These are phyloP conservation scores for Nannochloris sp. DNA, from an alignment of 139 green algal species.

Conservation along the genomic window DNA sequence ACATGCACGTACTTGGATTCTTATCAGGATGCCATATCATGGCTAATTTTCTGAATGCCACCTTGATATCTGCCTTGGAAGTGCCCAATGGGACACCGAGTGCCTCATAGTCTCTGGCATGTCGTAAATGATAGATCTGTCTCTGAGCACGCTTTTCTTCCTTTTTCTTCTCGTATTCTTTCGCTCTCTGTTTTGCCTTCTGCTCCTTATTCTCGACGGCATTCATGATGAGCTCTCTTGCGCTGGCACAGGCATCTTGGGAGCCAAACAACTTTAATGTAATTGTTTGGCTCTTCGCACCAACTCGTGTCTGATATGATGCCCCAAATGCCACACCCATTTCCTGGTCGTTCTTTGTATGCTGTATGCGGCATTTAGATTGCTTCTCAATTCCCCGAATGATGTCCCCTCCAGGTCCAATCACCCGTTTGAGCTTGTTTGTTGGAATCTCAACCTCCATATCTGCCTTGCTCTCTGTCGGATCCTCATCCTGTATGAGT, in stretches of 20 bases:
- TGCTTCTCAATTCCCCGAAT: conserved; percentile 78
- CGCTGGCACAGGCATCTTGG: conserved; percentile 46
- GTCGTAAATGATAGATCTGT: conserved; percentile 77
- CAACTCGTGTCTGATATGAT: conserved; percentile 16
- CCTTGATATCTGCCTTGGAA: conserved; percentile 67
- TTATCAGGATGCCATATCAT: conserved; percentile 84
- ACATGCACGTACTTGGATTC: conserved; percentile 33
- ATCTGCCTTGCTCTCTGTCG: conserved; percentile 52
- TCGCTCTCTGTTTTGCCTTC: conserved; percentile 72
- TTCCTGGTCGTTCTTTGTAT: conserved; percentile 68
- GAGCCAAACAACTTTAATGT: conserved; percentile 74
- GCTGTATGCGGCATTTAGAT: conserved; percentile 66
- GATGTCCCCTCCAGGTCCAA: conserved; percentile 63
- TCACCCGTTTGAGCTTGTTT: conserved; percentile 73
- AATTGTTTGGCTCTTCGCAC: conserved; percentile 34
- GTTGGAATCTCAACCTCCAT: conserved; percentile 48
- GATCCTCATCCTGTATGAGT: conserved; percentile 30
- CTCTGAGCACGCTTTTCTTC: conserved; percentile 50
- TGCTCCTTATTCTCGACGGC: conserved; percentile 64
- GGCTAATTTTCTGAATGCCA: conserved; percentile 69
- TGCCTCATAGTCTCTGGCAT: conserved; percentile 65
- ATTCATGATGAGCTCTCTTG: conserved; percentile 56
- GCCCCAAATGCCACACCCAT: conserved; percentile 57
- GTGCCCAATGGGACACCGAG: conserved; percentile 64
- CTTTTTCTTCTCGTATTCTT: conserved; percentile 70